Conservation (phyloP, 495 filamentous ascomycete species). For the Penicillium alfredii region DNA sequence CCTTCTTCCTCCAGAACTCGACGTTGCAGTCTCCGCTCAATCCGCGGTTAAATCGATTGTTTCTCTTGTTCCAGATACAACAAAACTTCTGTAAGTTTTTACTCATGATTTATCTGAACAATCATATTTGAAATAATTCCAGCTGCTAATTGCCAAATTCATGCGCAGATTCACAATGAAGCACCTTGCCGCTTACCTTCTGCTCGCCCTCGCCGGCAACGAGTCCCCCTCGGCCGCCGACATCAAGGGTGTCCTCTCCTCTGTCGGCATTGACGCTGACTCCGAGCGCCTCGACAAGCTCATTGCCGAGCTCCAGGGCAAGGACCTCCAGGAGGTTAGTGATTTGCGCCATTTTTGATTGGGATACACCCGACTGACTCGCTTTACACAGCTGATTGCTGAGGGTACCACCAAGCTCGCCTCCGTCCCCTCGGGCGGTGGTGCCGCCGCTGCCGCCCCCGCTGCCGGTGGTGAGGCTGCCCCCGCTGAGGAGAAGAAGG, state of each 20-base stretch:
- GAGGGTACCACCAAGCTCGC: slow-evolving; percentile 91
- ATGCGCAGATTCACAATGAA: slow-evolving; percentile 75
- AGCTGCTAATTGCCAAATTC: slow-evolving; percentile 13
- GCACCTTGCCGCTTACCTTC: slow-evolving; percentile 98
- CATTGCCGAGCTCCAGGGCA: slow-evolving; percentile 89
- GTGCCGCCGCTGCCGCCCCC: slow-evolving; percentile 55
- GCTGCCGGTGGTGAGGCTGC: slow-evolving; percentile 64
- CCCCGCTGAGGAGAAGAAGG: slow-evolving; percentile 63
- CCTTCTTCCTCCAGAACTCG: slow-evolving; percentile 50
- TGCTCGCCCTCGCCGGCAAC: slow-evolving; percentile 92
- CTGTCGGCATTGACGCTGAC: slow-evolving; percentile 95
- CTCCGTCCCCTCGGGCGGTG: slow-evolving; percentile 90
- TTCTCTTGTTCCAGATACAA: slow-evolving; percentile 65
- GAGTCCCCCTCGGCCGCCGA: slow-evolving; percentile 78
- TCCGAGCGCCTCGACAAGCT: slow-evolving; percentile 77
- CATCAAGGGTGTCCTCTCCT: slow-evolving; percentile 83
- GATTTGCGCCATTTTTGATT: neutral
- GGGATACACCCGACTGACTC: slow-evolving; percentile 11
- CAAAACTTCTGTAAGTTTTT: slow-evolving; percentile 30
- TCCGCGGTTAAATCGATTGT: slow-evolving; percentile 92
- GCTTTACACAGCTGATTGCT: slow-evolving; percentile 67
- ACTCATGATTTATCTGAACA: too few relatives aligned
- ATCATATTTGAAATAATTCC: too few relatives aligned
- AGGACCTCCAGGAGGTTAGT: slow-evolving; percentile 90
- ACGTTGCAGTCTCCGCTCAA: slow-evolving; percentile 84